Evolutionary conservation across 805 yeast species (phyloP).

Genomic region (Wickerhamiella azyma): DNA sequence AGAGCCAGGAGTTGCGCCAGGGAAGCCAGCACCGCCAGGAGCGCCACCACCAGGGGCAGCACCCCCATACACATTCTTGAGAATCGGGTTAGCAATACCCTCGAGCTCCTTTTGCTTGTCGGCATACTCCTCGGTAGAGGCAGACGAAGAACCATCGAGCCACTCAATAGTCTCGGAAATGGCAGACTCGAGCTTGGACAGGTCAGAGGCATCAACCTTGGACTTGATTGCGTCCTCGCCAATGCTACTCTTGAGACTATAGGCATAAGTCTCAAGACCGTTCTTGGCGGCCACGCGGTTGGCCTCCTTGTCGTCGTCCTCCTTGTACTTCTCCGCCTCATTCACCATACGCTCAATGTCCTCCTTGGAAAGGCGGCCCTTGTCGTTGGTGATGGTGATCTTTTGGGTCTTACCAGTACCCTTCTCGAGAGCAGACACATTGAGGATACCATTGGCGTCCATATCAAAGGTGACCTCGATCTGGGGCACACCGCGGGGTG

Average conservation of each 20-base stretch:
- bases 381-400: slow-evolving; percentile 96
- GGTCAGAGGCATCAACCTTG: slow-evolving; percentile 31
- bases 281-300: slow-evolving; percentile 86
- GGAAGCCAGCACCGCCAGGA: slow-evolving; percentile 47
- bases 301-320: slow-evolving; percentile 92
- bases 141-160: slow-evolving; percentile 84
- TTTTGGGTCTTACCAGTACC: slow-evolving; percentile 96
- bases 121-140: slow-evolving; percentile 66
- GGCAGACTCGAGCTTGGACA: slow-evolving; percentile 21
- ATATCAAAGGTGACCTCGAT: slow-evolving; percentile 94
- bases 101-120: slow-evolving; percentile 94
- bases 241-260: slow-evolving; percentile 76
- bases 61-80: slow-evolving; percentile 84
- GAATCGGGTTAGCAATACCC: slow-evolving; percentile 87
- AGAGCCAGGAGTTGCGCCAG: slow-evolving; percentile 43
- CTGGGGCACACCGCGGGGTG: slow-evolving; percentile 98
- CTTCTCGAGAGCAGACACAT: slow-evolving; percentile 92
- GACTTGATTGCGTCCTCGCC: slow-evolving; percentile 65
- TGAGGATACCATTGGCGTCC: slow-evolving; percentile 95
- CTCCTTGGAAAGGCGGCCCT: slow-evolving; percentile 96
- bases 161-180: slow-evolving; percentile 33
- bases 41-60: slow-evolving; percentile 45
- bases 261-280: slow-evolving; percentile 88
- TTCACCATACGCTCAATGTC: slow-evolving; percentile 96
- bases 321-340: slow-evolving; percentile 95